A percentile compares a stretch with the other conserved stretches of the same genome.
These are phyloP conservation scores for Naganishia cerealis DNA, from an alignment of 1,284 basidiomycete species.

Conservation along the genomic window DNA sequence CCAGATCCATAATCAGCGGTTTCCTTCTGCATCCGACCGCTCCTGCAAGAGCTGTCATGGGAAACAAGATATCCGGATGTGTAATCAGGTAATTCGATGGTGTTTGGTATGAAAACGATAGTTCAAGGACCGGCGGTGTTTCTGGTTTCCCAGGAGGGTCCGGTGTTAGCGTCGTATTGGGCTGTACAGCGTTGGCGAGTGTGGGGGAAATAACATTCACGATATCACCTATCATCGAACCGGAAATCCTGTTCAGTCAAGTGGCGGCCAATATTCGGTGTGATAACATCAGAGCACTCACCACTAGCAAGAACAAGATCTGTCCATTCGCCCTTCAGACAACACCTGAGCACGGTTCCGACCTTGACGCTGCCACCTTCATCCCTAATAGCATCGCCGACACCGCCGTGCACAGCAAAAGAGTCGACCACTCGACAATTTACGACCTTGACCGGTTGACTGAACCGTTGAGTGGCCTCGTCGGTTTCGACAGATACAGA, in stretches of 20 bases:
- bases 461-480: not conserved
- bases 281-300: constrained; percentile 25
- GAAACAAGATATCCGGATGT: constrained; percentile 85
- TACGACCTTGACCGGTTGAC: constrained; percentile 1
- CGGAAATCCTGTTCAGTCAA: constrained; percentile 19
- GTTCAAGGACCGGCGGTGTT: constrained; percentile 6
- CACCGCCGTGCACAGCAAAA: constrained; percentile 5
- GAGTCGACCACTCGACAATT: constrained; percentile 4
- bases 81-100: constrained; percentile 62
- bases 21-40: constrained; percentile 77
- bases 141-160: not conserved
- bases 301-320: constrained; percentile 39
- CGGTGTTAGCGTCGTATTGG: not conserved
- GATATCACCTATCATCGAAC: constrained; percentile 63
- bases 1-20: constrained; percentile 70
- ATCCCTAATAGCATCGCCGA: constrained; percentile 8
- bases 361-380: constrained; percentile 34
- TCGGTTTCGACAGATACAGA: not conserved
- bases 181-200: constrained; percentile 2
- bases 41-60: constrained; percentile 80
- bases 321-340: constrained; percentile 47
- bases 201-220: constrained; percentile 66
- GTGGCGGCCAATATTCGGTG: not conserved
- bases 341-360: constrained; percentile 37
- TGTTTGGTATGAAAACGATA: constrained; percentile 47